Conservation (phyloP, 2,329 filamentous ascomycete species). For the Exserohilum turcica region DNA sequence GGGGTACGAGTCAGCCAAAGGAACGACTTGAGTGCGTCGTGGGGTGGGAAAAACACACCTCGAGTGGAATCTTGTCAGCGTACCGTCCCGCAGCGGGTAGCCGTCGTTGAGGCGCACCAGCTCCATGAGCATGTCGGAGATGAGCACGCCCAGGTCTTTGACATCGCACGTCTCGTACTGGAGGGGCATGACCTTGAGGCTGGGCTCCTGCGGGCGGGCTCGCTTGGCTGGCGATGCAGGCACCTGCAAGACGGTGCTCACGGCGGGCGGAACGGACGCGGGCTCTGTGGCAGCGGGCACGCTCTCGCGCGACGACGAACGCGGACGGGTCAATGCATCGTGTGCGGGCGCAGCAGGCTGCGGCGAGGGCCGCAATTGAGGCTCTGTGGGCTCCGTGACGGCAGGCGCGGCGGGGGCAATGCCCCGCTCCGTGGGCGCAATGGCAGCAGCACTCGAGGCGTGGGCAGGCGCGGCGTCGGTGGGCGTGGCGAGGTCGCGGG, state of each 20-base stretch:
- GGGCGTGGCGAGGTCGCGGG: background rate
- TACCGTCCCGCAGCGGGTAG: slow-evolving; percentile 81
- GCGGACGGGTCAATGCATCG: slow-evolving; percentile 19
- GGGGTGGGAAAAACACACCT: slow-evolving; percentile 65
- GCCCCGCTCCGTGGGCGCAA: slow-evolving; percentile 34
- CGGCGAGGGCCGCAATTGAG: slow-evolving; percentile 43
- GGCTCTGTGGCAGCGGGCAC: slow-evolving; percentile 16
- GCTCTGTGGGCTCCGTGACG: slow-evolving; percentile 45
- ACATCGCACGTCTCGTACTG: slow-evolving; percentile 81
- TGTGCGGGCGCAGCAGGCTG: slow-evolving; percentile 30
- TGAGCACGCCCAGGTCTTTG: slow-evolving; percentile 86
- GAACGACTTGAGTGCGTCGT: background rate
- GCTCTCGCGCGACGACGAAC: slow-evolving; percentile 19
- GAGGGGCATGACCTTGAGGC: slow-evolving; percentile 66
- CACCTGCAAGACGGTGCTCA: slow-evolving; percentile 22
- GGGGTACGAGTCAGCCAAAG: slow-evolving; percentile 14
- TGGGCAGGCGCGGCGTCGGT: slow-evolving; percentile 8
- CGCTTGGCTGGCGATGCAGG: slow-evolving; percentile 40
- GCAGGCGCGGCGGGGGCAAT: slow-evolving; percentile 38
- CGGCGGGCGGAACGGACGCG: slow-evolving; percentile 20
- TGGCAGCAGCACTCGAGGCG: slow-evolving; percentile 21
- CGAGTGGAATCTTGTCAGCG: slow-evolving; percentile 92
- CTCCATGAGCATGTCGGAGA: slow-evolving; percentile 94
- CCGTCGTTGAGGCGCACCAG: slow-evolving; percentile 91
- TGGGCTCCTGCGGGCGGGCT: slow-evolving; percentile 46